phyloP scores from a whole-genome alignment of 2,329 filamentous ascomycete species.

The Penicillium sp. region DNA sequence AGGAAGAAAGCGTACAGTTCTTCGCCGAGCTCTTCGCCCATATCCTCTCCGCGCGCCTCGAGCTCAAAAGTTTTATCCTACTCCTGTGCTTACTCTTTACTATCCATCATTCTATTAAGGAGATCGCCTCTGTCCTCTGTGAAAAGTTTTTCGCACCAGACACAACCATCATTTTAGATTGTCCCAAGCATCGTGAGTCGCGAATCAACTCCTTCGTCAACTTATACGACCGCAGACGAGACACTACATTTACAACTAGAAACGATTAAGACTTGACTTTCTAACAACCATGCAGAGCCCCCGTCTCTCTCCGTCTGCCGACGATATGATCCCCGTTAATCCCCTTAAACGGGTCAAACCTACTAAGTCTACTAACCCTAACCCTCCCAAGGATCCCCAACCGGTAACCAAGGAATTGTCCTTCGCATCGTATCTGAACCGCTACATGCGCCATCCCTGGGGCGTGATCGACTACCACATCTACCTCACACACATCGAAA shows the following conservation, averaged over 20 bases:
- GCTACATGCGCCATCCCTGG: constrained; percentile 22
- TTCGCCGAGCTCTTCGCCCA: background rate
- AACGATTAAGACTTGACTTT: background rate
- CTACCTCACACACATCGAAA: constrained; percentile 24
- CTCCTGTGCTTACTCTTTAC: background rate
- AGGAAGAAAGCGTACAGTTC: background rate
- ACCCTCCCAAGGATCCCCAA: background rate
- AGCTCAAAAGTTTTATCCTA: background rate
- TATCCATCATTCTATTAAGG: background rate
- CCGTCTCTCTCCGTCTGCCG: background rate
- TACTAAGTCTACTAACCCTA: background rate
- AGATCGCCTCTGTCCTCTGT: background rate
- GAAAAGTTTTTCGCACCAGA: background rate
- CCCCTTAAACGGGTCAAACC: background rate
- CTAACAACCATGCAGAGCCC: constrained; percentile 1
- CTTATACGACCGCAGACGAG: background rate
- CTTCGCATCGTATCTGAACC: background rate
- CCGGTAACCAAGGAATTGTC: background rate
- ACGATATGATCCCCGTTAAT: background rate
- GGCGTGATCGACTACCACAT: constrained; percentile 28
- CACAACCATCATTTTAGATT: background rate
- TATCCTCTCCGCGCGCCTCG: background rate
- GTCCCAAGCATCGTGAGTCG: background rate
- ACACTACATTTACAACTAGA: background rate
- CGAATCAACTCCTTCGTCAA: background rate